Evolutionary conservation across 78 protist genomes (phyloP).

Genomic region (Protostelium mycophagum): DNA sequence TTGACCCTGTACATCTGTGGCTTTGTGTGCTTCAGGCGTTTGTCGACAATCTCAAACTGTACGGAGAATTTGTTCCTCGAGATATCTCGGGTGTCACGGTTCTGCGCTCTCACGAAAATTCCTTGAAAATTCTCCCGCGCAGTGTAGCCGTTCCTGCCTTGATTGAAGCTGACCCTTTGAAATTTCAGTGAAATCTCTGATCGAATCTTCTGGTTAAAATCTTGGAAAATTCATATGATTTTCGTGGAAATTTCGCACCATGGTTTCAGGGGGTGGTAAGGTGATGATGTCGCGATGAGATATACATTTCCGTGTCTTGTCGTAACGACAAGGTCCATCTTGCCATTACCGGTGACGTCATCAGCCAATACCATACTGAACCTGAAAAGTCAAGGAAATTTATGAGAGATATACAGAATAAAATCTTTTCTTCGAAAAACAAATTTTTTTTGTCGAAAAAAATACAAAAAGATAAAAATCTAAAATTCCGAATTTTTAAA

Average conservation of each 20-base stretch:
- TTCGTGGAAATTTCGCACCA: background rate
- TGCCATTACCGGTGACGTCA: slow-evolving; percentile 75
- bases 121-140: slow-evolving; percentile 23
- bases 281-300: slow-evolving; percentile 39
- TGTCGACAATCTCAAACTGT: slow-evolving; percentile 39
- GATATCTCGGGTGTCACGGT: slow-evolving; percentile 35
- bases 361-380: slow-evolving; percentile 60
- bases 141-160: slow-evolving; percentile 39
- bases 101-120: slow-evolving; percentile 17
- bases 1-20: background rate
- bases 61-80: slow-evolving; percentile 38
- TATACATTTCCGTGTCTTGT: slow-evolving; percentile 57
- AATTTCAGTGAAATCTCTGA: background rate
- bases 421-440: background rate
- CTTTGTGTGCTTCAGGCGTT: slow-evolving; percentile 2
- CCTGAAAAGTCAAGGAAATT: background rate
- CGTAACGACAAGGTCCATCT: slow-evolving; percentile 70
- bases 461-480: too few species aligned
- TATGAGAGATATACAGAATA: too few species aligned
- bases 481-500: too few species aligned
- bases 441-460: too few species aligned
- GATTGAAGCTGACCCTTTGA: slow-evolving; percentile 4
- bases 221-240: too few species aligned
- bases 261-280: slow-evolving; percentile 57
- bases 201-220: too few species aligned